Evolutionary conservation across 202 grass and related monocot genomes (phyloP).

Genomic region (Zizania palustris): DNA sequence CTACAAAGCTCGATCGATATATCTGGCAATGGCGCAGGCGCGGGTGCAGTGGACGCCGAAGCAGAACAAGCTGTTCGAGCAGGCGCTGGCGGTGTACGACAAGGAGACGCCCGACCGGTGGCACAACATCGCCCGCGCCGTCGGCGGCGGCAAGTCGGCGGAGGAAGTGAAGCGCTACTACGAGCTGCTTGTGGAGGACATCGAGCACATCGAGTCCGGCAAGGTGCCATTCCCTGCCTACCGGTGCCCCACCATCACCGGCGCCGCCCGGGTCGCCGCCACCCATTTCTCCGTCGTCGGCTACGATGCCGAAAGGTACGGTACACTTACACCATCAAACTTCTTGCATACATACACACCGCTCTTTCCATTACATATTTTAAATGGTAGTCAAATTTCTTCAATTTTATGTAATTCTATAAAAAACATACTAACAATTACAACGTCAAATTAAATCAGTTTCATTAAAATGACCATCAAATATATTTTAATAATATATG

Average conservation of each 20-base stretch:
- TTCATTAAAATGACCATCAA: too few species aligned
- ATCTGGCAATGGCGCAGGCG: neutral
- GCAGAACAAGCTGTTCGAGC: slow-evolving; percentile 82
- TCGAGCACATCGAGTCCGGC: slow-evolving; percentile 75
- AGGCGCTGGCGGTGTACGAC: slow-evolving; percentile 81
- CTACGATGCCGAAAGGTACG: slow-evolving; percentile 53
- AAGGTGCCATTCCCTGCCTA: slow-evolving; percentile 71
- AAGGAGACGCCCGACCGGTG: slow-evolving; percentile 82
- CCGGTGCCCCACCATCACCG: slow-evolving; percentile 28
- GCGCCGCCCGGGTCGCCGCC: neutral
- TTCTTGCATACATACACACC: too few species aligned
- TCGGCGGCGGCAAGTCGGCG: slow-evolving; percentile 65
- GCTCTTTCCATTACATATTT: too few species aligned
- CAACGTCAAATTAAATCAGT: too few species aligned
- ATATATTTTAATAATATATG: too few species aligned
- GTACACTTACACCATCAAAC: too few species aligned
- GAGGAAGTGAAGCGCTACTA: slow-evolving; percentile 76
- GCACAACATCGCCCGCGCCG: slow-evolving; percentile 77
- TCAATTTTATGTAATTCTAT: too few species aligned
- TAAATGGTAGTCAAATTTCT: too few species aligned
- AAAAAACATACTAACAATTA: too few species aligned
- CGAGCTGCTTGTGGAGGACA: slow-evolving; percentile 59
- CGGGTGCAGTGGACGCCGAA: slow-evolving; percentile 60
- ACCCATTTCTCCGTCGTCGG: slow-evolving; percentile 14
- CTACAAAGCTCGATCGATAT: too few species aligned